Evolutionary conservation across 768 basidiomycete genomes (phyloP).

Genomic region (Trametes elegans): DNA sequence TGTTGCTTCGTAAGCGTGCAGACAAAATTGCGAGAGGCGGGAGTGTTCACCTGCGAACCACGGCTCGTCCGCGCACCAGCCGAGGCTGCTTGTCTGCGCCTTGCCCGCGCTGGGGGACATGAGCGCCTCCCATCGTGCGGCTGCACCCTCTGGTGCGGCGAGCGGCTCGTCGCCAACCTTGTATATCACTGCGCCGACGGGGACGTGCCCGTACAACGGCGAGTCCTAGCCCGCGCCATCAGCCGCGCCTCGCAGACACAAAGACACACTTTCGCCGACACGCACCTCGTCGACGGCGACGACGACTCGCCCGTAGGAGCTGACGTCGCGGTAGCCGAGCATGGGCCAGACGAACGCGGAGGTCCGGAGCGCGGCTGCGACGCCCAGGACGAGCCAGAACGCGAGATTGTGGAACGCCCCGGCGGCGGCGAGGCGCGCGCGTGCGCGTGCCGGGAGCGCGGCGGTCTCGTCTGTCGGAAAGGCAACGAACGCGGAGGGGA

Average conservation of each 20-base stretch:
- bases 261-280: no score
- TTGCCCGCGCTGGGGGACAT: conserved; percentile 28
- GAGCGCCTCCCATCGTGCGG: conserved; percentile 48
- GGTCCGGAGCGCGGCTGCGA: conserved; percentile 31
- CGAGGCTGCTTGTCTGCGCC: conserved; percentile 30
- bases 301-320: conserved; percentile 52
- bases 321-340: conserved; percentile 54
- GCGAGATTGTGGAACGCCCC: conserved; percentile 80
- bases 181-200: conserved; percentile 57
- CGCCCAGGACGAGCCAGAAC: conserved; percentile 48
- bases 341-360: conserved; percentile 13
- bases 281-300: conserved; percentile 52
- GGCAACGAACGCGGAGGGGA: conserved; percentile 76
- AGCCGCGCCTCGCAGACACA: no score
- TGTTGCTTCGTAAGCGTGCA: conserved; percentile 6
- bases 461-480: conserved; percentile 42
- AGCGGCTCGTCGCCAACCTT: conserved; percentile 62
- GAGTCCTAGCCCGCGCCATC: conserved; percentile 45
- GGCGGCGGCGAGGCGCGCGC: conserved; percentile 63
- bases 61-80: conserved; percentile 58
- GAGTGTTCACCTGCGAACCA: conserved; percentile 31
- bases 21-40: background rate
- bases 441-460: conserved; percentile 32
- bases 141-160: conserved; percentile 23
- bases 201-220: conserved; percentile 54